phyloP scores from a whole-genome alignment of 352 stramenopile genomes.

The Globisporangium solare region DNA sequence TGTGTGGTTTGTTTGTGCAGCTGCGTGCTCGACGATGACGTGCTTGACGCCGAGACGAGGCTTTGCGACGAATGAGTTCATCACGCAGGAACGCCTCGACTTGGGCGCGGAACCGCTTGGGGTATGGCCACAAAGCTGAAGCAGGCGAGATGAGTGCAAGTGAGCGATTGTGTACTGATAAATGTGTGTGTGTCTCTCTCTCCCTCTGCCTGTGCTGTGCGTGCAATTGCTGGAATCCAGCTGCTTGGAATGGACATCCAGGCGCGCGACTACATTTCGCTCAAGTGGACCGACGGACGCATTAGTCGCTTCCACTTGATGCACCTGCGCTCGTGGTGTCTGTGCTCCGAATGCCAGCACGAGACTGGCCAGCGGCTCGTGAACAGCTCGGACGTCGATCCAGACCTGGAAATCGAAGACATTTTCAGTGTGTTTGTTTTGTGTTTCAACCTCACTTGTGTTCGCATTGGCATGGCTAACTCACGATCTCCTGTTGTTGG shows the following conservation, averaged over 20 bases:
- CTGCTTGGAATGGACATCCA: constrained; percentile 68
- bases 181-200: neutral
- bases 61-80: constrained; percentile 28
- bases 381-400: constrained; percentile 62
- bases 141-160: no score
- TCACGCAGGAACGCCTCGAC: constrained; percentile 1
- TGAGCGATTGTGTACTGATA: no score
- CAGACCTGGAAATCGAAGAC: constrained; percentile 60
- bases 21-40: neutral
- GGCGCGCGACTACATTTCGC: constrained; percentile 61
- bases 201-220: no score
- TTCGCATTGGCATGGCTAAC: no score
- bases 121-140: neutral
- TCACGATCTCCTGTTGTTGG: neutral
- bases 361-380: constrained; percentile 74
- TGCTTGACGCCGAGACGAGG: constrained; percentile 4
- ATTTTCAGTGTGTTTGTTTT: constrained; percentile 65
- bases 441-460: neutral
- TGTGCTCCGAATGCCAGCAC: constrained; percentile 65
- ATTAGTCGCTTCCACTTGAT: constrained; percentile 68
- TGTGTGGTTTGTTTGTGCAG: constrained; percentile 1
- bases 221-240: constrained; percentile 20
- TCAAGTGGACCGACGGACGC: constrained; percentile 75
- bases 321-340: constrained; percentile 76
- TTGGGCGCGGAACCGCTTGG: constrained; percentile 1